These are phyloP conservation scores for Magnolia officinalis DNA, from an alignment of 164 flowering plant species.

Conservation along the genomic window DNA sequence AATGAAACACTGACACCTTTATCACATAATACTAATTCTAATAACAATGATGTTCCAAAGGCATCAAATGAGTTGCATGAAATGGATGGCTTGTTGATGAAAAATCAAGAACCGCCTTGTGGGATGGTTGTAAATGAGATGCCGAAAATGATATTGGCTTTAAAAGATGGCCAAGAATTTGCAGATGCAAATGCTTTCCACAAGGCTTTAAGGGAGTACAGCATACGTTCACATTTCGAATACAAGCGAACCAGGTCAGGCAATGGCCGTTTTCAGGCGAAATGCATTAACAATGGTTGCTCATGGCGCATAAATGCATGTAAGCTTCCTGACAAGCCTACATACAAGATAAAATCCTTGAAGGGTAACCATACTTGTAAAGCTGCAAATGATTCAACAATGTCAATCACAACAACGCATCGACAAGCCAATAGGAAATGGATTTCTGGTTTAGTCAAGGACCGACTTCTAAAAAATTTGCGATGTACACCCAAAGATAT, in stretches of 20 bases:
- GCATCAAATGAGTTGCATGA: neutral
- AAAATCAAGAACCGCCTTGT: no score
- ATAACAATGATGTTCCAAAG: neutral
- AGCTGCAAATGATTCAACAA: neutral
- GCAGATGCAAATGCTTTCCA: neutral
- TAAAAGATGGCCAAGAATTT: constrained; percentile 6
- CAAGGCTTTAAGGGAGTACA: neutral
- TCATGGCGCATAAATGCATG: constrained; percentile 4
- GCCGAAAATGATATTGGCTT: neutral
- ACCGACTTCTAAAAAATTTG: neutral
- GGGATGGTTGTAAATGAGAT: neutral
- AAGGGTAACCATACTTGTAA: neutral
- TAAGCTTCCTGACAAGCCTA: neutral
- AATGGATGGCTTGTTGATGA: no score
- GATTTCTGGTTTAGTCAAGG: neutral
- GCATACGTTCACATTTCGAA: neutral
- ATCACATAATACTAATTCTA: neutral
- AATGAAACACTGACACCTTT: neutral
- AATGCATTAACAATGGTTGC: neutral
- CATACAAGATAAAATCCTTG: neutral
- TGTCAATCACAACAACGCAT: neutral
- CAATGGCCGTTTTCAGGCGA: neutral
- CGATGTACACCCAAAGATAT: neutral
- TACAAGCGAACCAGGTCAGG: neutral
- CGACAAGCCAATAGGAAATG: constrained; percentile 1